Percentiles rank a stretch among this genome's conserved stretches.
Evolutionary conservation across 441 rosid species (phyloP).

Genomic region (Populus hybrid): DNA sequence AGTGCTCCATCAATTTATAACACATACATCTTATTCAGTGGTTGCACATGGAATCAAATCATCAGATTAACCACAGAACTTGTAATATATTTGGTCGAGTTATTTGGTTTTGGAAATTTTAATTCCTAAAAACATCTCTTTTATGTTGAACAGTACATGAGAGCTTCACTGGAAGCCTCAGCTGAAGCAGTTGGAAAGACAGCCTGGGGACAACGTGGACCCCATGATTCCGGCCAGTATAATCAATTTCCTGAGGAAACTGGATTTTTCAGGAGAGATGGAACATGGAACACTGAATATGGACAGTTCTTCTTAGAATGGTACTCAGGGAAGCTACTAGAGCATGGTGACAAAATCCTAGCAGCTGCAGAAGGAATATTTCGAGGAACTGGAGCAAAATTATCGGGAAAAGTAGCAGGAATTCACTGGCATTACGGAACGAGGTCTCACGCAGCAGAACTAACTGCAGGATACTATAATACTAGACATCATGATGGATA

Average conservation of each 20-base stretch:
- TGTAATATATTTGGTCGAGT: neutral
- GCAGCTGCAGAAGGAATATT: slow-evolving; percentile 65
- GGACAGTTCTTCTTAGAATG: no score
- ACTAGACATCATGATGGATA: slow-evolving; percentile 79
- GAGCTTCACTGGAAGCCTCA: slow-evolving; percentile 70
- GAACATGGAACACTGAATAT: slow-evolving; percentile 83
- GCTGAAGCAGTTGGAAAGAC: slow-evolving; percentile 64
- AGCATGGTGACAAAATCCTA: slow-evolving; percentile 75
- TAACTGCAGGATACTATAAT: slow-evolving; percentile 83
- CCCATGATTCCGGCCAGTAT: slow-evolving; percentile 83
- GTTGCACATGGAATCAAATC: neutral
- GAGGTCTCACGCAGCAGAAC: slow-evolving; percentile 95
- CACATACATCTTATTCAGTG: neutral
- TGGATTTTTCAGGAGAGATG: slow-evolving; percentile 70
- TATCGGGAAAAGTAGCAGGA: slow-evolving; percentile 85
- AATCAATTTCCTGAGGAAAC: slow-evolving; percentile 83
- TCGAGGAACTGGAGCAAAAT: slow-evolving; percentile 62
- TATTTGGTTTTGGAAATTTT: neutral
- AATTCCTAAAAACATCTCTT: slow-evolving; percentile 21
- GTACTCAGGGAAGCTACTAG: slow-evolving; percentile 54
- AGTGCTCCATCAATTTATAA: neutral
- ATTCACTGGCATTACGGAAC: slow-evolving; percentile 30
- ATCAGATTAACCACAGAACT: neutral
- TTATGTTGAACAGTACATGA: slow-evolving; percentile 68
- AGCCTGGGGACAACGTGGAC: slow-evolving; percentile 79